phyloP scores from a whole-genome alignment of 2,329 filamentous ascomycete genomes.

The Ophidiomyces ophidiicola region DNA sequence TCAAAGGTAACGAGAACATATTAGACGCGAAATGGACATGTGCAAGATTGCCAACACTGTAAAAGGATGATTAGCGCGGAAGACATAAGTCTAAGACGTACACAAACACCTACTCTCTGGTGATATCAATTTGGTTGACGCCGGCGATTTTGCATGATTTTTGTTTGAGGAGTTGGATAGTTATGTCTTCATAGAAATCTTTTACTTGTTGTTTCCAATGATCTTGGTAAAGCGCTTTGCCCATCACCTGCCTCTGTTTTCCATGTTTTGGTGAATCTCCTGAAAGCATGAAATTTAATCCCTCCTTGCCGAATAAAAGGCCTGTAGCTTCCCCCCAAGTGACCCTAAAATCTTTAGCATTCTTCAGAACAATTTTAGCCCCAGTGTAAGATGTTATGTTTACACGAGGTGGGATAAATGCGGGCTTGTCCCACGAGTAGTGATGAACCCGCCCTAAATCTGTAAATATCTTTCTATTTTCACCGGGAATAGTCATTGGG shows the following conservation, averaged over 20 bases:
- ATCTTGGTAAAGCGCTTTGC: slow-evolving; percentile 16
- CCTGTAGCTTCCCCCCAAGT: slow-evolving; percentile 18
- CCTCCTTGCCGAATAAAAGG: slow-evolving; percentile 16
- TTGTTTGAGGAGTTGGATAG: slow-evolving; percentile 15
- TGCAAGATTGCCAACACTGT: slow-evolving; percentile 19
- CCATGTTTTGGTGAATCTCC: slow-evolving; percentile 15
- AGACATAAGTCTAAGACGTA: neutral
- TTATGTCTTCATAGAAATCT: slow-evolving; percentile 18
- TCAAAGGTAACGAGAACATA: slow-evolving; percentile 19
- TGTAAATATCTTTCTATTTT: slow-evolving; percentile 20
- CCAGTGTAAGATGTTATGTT: slow-evolving; percentile 17
- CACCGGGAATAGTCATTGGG: slow-evolving; percentile 21
- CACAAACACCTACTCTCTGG: slow-evolving; percentile 20
- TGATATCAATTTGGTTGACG: slow-evolving; percentile 20
- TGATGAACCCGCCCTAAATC: slow-evolving; percentile 17
- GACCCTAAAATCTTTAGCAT: slow-evolving; percentile 18
- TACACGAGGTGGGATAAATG: slow-evolving; percentile 16
- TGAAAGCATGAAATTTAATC: slow-evolving; percentile 17
- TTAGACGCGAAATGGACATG: slow-evolving; percentile 21
- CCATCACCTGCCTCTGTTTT: slow-evolving; percentile 17
- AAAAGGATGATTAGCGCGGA: neutral
- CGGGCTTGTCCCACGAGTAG: slow-evolving; percentile 17
- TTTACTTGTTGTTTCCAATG: slow-evolving; percentile 18
- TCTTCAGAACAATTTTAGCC: slow-evolving; percentile 17
- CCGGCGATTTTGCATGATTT: slow-evolving; percentile 54